Percentiles rank a stretch among this genome's conserved stretches.
These are phyloP conservation scores for Berkeleyomyces rouxiae DNA, from an alignment of 2,329 filamentous ascomycete species.

Conservation along the genomic window DNA sequence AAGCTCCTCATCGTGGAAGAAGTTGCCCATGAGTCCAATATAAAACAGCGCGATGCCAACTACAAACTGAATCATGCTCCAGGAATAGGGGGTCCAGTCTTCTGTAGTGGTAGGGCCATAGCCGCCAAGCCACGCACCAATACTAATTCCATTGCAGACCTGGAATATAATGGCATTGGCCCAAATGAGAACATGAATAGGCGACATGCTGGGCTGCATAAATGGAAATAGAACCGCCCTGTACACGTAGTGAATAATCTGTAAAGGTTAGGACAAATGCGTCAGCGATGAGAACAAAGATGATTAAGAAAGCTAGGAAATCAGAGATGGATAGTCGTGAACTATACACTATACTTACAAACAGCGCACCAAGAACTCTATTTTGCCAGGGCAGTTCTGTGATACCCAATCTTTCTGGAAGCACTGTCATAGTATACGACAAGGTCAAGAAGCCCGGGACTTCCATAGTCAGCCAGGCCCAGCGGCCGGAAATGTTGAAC, in stretches of 20 bases:
- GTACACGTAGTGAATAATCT: constrained; percentile 78
- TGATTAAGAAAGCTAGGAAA: neutral
- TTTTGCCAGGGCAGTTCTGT: constrained; percentile 57
- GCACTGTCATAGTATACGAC: constrained; percentile 58
- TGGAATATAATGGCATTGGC: constrained; percentile 54
- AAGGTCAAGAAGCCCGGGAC: constrained; percentile 58
- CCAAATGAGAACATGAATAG: constrained; percentile 59
- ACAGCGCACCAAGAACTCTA: constrained; percentile 55
- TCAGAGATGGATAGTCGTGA: neutral
- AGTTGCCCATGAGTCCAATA: constrained; percentile 61
- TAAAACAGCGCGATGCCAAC: constrained; percentile 61
- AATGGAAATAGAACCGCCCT: constrained; percentile 71
- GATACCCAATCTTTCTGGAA: constrained; percentile 43
- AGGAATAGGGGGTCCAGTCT: constrained; percentile 28
- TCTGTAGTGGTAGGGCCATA: constrained; percentile 51
- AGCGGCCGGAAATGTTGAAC: constrained; percentile 75
- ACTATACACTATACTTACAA: constrained; percentile 24
- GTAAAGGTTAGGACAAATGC: neutral
- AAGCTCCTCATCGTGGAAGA: constrained; percentile 78
- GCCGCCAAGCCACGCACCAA: constrained; percentile 68
- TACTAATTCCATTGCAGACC: constrained; percentile 56
- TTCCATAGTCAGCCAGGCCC: constrained; percentile 85
- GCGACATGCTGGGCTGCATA: constrained; percentile 81
- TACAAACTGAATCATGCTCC: constrained; percentile 29
- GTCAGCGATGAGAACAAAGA: too few relatives aligned